A percentile compares a stretch with the other conserved stretches of the same genome.
phyloP scores from a whole-genome alignment of 805 yeast genomes.

The Sugiyamaella smithiae region DNA sequence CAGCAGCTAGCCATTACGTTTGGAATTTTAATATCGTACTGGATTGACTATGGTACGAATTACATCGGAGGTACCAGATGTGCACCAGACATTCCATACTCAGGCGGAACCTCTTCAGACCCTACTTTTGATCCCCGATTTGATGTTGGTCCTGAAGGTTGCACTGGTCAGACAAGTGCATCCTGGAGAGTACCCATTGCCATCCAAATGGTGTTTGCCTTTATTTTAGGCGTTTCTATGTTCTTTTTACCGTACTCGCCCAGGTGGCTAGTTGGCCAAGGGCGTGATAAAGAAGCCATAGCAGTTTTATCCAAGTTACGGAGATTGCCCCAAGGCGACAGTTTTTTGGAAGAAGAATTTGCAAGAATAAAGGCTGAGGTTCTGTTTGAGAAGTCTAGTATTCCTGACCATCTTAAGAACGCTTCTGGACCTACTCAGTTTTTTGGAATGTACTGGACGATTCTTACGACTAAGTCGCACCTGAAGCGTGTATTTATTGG shows the following conservation, averaged over 20 bases:
- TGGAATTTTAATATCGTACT: slow-evolving; percentile 50
- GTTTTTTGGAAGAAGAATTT: slow-evolving; percentile 23
- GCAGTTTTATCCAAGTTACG: slow-evolving; percentile 50
- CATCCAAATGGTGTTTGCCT: slow-evolving; percentile 40
- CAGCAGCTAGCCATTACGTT: slow-evolving; percentile 62
- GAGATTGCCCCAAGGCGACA: slow-evolving; percentile 29
- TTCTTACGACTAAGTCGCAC: slow-evolving; percentile 51
- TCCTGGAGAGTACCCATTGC: slow-evolving; percentile 64
- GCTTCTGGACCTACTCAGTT: slow-evolving; percentile 30
- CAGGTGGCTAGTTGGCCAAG: slow-evolving; percentile 70
- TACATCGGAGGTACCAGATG: slow-evolving; percentile 28
- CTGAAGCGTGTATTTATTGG: slow-evolving; percentile 37
- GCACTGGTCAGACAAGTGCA: neutral
- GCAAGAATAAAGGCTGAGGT: slow-evolving; percentile 27
- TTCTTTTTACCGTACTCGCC: slow-evolving; percentile 81
- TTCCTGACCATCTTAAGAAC: slow-evolving; percentile 33
- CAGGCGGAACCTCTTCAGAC: slow-evolving; percentile 2
- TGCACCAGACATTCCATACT: slow-evolving; percentile 6
- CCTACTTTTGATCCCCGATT: slow-evolving; percentile 7
- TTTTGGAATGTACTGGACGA: slow-evolving; percentile 48
- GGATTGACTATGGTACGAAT: slow-evolving; percentile 58
- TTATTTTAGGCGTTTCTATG: slow-evolving; percentile 44
- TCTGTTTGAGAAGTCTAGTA: slow-evolving; percentile 31
- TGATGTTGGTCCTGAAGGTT: slow-evolving; percentile 7
- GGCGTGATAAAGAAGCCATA: slow-evolving; percentile 57